Conservation (phyloP, 2,329 filamentous ascomycete genomes). For the Thermothelomyces thermophilus region DNA sequence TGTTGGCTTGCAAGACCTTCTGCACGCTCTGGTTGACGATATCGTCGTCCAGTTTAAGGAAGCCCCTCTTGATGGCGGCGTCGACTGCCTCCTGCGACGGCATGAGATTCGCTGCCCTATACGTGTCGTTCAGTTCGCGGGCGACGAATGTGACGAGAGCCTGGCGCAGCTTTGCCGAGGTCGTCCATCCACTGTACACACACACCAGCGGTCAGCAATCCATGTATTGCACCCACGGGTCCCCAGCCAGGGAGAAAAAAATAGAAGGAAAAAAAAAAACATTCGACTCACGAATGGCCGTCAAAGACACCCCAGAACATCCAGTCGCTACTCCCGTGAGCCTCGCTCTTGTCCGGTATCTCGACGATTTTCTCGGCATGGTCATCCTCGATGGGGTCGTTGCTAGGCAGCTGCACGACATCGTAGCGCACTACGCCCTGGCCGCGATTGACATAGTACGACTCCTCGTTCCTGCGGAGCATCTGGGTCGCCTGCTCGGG, state of each 20-base stretch:
- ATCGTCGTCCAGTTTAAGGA: conserved; percentile 81
- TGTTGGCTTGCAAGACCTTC: conserved; percentile 82
- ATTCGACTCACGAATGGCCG: conserved; percentile 85
- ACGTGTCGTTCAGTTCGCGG: conserved; percentile 85
- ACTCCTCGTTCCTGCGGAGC: conserved; percentile 82
- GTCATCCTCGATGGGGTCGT: conserved; percentile 97
- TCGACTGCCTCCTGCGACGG: conserved; percentile 80
- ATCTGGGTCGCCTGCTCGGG: conserved; percentile 90
- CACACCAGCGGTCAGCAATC: conserved; percentile 8
- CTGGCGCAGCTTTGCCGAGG: conserved; percentile 90
- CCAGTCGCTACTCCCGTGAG: conserved; percentile 67
- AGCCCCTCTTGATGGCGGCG: conserved; percentile 84
- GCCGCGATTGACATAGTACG: conserved; percentile 81
- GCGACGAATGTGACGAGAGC: conserved; percentile 88
- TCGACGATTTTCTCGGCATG: conserved; percentile 98
- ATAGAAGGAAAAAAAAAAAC: conserved; percentile 22
- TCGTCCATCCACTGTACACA: conserved; percentile 78
- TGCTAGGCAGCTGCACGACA: conserved; percentile 87
- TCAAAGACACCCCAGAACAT: conserved; percentile 99
- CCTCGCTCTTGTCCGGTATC: conserved; percentile 55
- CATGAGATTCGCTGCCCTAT: conserved; percentile 61
- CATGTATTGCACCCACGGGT: conserved; percentile 11
- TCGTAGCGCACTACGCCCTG: conserved; percentile 92
- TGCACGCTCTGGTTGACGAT: conserved; percentile 91
- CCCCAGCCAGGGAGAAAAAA: no score